Evolutionary conservation across 164 flowering plant genomes (phyloP), one percentile per base, ranked within the genome.

Genomic region (Chloranthus sessilifolius): DNA sequence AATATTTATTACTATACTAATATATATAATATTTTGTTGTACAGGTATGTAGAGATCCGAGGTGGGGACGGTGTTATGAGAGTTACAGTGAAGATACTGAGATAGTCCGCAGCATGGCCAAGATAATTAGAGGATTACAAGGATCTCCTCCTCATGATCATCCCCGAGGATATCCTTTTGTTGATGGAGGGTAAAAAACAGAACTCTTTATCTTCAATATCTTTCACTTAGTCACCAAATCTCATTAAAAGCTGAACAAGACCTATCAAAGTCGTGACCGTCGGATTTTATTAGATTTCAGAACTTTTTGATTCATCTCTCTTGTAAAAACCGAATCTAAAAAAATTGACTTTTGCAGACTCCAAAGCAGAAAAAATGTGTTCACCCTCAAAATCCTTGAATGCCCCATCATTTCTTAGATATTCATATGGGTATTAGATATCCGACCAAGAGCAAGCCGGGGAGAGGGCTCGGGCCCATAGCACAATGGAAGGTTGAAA

Each of bases 1-100:
- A n/a, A n/a, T n/a, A n/a, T n/a, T n/a, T n/a, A n/a, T n/a, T n/a
- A n/a, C n/a, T n/a, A n/a, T n/a, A n/a, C n/a, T n/a, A n/a, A n/a
- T n/a, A n/a, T n/a, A n/a, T n/a, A n/a, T n/a, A n/a, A n/a, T n/a
- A 19, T 34, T 43, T 22, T 11, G 9, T 9, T n/a, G 12, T 20
- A 3, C 52, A 74, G 79, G 76, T 74, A 2, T 59, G 76, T 22
- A 53, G 69, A 39, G 79, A 74, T 49, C 79, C 79, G 0, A 68
- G 79, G 42, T 74, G 79, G 79, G 79, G 79, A n/a, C 57, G 79
- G 53, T 68, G 64, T 37, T 74, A 71, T 8, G 79, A 74, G 53
- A 71, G 79, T 43, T 74, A 39, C 44, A 53, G 79, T n/a, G 79
- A 74, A 47, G 71, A 71, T 36, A 61, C 73, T 5, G 62, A 71